These are phyloP conservation scores for Apiotrichum siamense DNA, from an alignment of 1,284 basidiomycete genomes.

Conservation along the genomic window DNA sequence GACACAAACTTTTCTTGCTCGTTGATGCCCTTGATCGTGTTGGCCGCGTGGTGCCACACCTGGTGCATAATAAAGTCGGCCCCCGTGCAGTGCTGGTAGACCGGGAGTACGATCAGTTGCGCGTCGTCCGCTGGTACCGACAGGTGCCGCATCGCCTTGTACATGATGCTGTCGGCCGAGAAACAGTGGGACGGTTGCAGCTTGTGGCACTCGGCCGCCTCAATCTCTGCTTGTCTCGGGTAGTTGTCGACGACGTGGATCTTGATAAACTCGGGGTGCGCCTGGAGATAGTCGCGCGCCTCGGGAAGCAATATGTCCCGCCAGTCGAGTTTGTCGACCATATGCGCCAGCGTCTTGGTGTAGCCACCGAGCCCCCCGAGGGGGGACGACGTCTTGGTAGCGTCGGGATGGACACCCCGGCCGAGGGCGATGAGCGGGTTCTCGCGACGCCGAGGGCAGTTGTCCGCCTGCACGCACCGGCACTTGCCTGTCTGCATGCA, in stretches of 20 bases:
- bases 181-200: constrained; percentile 42
- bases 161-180: constrained; percentile 45
- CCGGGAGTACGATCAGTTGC: constrained; percentile 48
- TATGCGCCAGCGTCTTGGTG: constrained; percentile 23
- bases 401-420: constrained; percentile 4
- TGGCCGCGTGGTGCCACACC: constrained; percentile 38
- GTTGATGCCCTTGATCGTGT: constrained; percentile 39
- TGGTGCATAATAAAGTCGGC: constrained; percentile 44
- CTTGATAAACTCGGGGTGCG: constrained; percentile 36
- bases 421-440: constrained; percentile 31
- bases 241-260: constrained; percentile 43
- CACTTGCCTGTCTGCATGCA: constrained; percentile 47
- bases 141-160: constrained; percentile 39
- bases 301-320: constrained; percentile 40
- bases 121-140: constrained; percentile 46
- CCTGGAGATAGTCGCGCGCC: constrained; percentile 31
- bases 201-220: constrained; percentile 38
- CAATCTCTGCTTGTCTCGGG: constrained; percentile 31
- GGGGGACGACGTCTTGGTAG: constrained; percentile 9
- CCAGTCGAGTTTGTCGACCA: constrained; percentile 33
- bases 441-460: constrained; percentile 32
- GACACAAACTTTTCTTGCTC: constrained; percentile 33
- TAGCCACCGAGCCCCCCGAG: constrained; percentile 26
- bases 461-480: constrained; percentile 43
- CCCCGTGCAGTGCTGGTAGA: constrained; percentile 44